Conservation (phyloP, 176 grass and related monocot species). For the Thinopyrum elongatum region DNA sequence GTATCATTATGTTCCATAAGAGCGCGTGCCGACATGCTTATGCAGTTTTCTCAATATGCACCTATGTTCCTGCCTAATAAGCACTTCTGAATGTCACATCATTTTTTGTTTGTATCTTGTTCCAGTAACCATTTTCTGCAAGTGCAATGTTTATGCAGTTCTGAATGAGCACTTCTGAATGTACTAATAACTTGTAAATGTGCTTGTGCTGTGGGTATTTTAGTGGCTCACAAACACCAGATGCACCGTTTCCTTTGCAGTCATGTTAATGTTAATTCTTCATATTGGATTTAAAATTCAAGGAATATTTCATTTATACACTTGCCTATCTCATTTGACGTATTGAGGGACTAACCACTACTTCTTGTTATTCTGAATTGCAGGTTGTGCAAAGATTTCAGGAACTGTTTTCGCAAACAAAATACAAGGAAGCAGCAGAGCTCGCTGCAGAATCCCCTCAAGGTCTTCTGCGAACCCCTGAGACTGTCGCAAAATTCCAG, state of each 20-base stretch:
- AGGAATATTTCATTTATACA: neutral
- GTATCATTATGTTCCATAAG: conserved; percentile 5
- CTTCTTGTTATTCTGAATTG: conserved; percentile 23
- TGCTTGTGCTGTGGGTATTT: conserved; percentile 8
- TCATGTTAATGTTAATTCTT: neutral
- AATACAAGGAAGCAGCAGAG: conserved; percentile 99
- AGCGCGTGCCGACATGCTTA: neutral
- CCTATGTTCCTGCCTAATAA: neutral
- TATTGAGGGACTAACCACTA: neutral
- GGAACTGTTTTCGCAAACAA: conserved; percentile 88
- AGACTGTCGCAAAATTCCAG: conserved; percentile 97
- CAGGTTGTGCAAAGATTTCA: conserved; percentile 99
- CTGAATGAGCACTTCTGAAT: neutral
- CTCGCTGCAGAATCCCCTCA: conserved; percentile 95
- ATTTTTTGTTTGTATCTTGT: neutral
- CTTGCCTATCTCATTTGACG: neutral
- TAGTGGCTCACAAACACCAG: neutral
- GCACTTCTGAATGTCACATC: neutral
- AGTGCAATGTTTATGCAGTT: neutral
- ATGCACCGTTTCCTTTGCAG: neutral
- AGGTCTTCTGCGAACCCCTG: conserved; percentile 81
- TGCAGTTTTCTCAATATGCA: neutral
- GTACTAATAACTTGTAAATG: neutral
- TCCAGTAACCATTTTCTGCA: neutral
- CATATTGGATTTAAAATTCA: neutral